Evolutionary conservation across 306 rosid genomes (phyloP), one percentile per base, ranked within the genome.

Genomic region (Castanea crenata): DNA sequence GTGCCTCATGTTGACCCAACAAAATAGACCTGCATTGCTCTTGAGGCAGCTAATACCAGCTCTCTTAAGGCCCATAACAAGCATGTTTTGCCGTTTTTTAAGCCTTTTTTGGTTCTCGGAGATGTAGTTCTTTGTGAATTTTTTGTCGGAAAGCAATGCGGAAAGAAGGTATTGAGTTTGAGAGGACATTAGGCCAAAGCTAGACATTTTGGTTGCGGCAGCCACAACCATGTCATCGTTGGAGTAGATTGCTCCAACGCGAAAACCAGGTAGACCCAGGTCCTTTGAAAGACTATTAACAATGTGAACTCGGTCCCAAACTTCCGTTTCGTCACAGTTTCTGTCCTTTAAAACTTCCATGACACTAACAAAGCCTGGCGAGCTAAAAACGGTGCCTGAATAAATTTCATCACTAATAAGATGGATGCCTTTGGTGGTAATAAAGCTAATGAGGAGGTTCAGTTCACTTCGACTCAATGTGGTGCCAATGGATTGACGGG

Each of bases 211-310:
- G 1, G 97, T 93, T 0, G 98, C 97, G 0, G 94, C 91, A 0
- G 87, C 85, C 0, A 91, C 91, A 4, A 93, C 98, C 20, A 55
- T 35, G 20, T 88, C 83, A 16, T 93, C 89, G 77, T 86, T 80
- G 7, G 98, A 93, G 79, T 91, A 93, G 27, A 93, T 90, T 9
- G 97, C 97, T 0, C 97, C 98, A 0, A 93, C 91, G 1, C 98
- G 88, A 23, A 93, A 93, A 49, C 98, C 98, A 0, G 98, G 98
- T 3, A 93, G 84, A n/a, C 98, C 98, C 65, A 93, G 84, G 68
- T 93, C 98, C 74, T 93, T 93, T 6, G 98, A 93, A 55, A 93
- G 97, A 74, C 98, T 93, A 54, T 88, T 89, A 18, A 93, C 94
- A 1, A 93, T 65, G 41, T 93, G 98, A 73, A 93, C 91, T 76